Evolutionary conservation across 768 basidiomycete species (phyloP).

Genomic region (Phlebiopsis gigantea): DNA sequence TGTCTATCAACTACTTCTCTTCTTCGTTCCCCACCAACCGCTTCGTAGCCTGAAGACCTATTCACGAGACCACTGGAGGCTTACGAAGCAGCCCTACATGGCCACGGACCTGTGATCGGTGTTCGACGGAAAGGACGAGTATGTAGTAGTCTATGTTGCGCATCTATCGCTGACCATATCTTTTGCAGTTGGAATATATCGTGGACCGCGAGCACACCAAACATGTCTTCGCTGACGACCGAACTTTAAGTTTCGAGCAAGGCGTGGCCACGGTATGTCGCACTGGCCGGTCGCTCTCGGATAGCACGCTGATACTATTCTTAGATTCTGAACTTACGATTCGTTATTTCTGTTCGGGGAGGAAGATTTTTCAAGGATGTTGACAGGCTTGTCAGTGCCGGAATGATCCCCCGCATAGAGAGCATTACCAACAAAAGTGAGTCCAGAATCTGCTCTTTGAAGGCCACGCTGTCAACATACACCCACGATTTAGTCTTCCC

Average conservation of each 20-base stretch:
- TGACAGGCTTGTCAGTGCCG: conserved; percentile 25
- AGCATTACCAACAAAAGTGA: conserved; percentile 12
- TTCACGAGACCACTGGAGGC: conserved; percentile 26
- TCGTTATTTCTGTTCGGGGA: conserved; percentile 21
- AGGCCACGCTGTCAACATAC: background rate
- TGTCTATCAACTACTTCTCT: background rate
- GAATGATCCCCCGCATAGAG: conserved; percentile 24
- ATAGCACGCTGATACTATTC: background rate
- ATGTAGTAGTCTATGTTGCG: background rate
- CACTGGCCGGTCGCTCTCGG: background rate
- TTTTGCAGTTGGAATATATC: conserved; percentile 29
- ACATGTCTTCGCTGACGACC: conserved; percentile 26
- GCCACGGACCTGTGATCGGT: conserved; percentile 27
- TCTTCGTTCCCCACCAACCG: no score
- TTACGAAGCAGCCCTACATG: conserved; percentile 26
- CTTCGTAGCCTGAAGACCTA: conserved; percentile 27
- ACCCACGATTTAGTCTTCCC: background rate
- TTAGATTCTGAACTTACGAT: conserved; percentile 30
- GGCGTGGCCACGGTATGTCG: conserved; percentile 25
- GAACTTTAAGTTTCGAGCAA: conserved; percentile 29
- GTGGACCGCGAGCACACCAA: conserved; percentile 25
- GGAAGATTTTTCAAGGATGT: conserved; percentile 26
- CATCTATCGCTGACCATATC: background rate
- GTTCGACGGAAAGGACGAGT: conserved; percentile 28
- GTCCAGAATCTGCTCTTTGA: background rate